These are phyloP conservation scores for Penicillium salamii DNA, from an alignment of 495 filamentous ascomycete genomes.

Conservation along the genomic window DNA sequence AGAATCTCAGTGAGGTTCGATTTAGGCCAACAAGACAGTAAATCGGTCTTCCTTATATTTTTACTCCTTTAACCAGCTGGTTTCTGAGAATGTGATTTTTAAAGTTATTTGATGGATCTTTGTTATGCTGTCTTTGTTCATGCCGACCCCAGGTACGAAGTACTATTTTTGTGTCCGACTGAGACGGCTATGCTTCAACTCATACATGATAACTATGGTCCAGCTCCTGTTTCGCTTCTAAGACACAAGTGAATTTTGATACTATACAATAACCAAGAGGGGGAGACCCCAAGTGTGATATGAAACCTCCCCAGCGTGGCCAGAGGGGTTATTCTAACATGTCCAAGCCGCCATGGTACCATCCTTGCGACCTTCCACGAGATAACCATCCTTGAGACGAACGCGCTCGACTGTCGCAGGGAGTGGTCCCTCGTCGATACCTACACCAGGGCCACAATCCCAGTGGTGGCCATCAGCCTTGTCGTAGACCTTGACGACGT, in stretches of 20 bases:
- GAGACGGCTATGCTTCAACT: not conserved
- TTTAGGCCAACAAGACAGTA: not conserved
- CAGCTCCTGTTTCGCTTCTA: constrained; percentile 15
- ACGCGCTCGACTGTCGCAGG: constrained; percentile 80
- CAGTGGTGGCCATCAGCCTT: constrained; percentile 94
- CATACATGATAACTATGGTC: constrained; percentile 15
- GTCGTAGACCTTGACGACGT: constrained; percentile 95
- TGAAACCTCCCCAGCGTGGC: constrained; percentile 1
- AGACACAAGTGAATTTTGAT: constrained; percentile 21
- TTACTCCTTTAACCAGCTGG: constrained; percentile 4
- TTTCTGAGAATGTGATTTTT: no score
- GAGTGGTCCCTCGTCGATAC: constrained; percentile 55
- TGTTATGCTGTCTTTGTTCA: constrained; percentile 4
- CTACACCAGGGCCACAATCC: constrained; percentile 88
- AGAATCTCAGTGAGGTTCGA: not conserved
- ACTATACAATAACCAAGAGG: constrained; percentile 24
- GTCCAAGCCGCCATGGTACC: constrained; percentile 91
- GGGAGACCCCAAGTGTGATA: constrained; percentile 11
- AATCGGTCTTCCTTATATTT: not conserved
- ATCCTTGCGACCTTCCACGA: constrained; percentile 85
- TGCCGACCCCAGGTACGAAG: constrained; percentile 1
- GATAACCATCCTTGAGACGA: constrained; percentile 88
- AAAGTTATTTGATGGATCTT: no score
- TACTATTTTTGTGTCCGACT: constrained; percentile 4
- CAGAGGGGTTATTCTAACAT: constrained; percentile 48